These are phyloP conservation scores for Emericellopsis atlantica DNA, from an alignment of 2,329 filamentous ascomycete genomes.

Conservation along the genomic window DNA sequence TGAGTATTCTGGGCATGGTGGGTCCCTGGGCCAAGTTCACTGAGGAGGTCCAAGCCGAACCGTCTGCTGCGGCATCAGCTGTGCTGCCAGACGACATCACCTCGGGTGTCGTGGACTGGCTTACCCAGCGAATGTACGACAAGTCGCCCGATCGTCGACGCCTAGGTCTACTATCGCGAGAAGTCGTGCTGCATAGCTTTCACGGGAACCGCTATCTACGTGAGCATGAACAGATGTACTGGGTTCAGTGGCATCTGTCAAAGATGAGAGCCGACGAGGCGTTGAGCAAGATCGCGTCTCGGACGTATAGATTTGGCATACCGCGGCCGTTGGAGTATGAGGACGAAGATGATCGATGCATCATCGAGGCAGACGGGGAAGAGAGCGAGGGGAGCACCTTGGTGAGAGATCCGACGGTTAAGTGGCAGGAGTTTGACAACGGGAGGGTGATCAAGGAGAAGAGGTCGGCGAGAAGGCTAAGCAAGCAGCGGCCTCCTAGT, in stretches of 20 bases:
- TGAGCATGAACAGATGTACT: conserved; percentile 50
- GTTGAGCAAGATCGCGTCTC: conserved; percentile 5
- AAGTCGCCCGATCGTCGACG: conserved; percentile 41
- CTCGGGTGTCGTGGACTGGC: conserved; percentile 33
- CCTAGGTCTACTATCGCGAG: conserved; percentile 44
- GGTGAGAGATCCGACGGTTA: too few species aligned
- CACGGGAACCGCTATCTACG: conserved; percentile 46
- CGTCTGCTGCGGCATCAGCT: conserved; percentile 8
- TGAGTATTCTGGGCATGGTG: conserved; percentile 47
- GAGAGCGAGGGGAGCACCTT: too few species aligned
- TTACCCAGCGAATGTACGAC: conserved; percentile 47
- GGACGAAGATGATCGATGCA: conserved; percentile 5
- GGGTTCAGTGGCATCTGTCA: conserved; percentile 26
- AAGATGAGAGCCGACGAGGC: conserved; percentile 11
- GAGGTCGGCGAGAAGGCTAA: neutral
- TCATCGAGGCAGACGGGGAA: too few species aligned
- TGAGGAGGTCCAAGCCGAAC: conserved; percentile 28
- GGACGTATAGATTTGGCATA: conserved; percentile 9
- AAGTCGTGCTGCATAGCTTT: conserved; percentile 46
- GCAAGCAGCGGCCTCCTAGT: too few species aligned
- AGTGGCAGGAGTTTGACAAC: too few species aligned
- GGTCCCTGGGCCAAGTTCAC: conserved; percentile 49
- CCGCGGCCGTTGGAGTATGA: conserved; percentile 7
- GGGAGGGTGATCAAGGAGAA: too few species aligned
- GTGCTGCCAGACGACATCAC: conserved; percentile 25